A percentile compares a stretch with the other conserved stretches of the same genome.
Conservation (phyloP, 2,329 filamentous ascomycete genomes). For the Pseudohalonectria lignicola region DNA sequence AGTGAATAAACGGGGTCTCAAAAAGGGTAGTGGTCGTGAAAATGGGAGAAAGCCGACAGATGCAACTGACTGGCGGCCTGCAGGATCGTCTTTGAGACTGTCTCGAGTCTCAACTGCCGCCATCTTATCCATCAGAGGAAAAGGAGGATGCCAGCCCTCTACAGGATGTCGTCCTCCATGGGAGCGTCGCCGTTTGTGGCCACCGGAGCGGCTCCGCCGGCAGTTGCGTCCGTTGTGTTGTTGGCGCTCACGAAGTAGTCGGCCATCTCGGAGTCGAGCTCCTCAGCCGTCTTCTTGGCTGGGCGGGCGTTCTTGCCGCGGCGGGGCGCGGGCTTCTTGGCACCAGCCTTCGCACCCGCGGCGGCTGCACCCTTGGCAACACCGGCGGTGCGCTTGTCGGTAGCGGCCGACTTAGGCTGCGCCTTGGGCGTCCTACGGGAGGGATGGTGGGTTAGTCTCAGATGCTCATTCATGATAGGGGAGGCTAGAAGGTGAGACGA, state of each 20-base stretch:
- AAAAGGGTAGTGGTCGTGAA: no score
- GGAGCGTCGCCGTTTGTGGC: conserved; percentile 23
- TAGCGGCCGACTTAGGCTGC: conserved; percentile 73
- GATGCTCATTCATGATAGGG: conserved; percentile 18
- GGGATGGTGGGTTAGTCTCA: no score
- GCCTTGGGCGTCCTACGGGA: conserved; percentile 47
- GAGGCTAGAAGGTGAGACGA: neutral
- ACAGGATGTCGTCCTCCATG: conserved; percentile 57
- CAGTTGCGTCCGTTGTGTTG: conserved; percentile 29
- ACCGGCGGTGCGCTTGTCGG: conserved; percentile 44
- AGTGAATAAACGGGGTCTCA: no score
- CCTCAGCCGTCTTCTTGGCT: conserved; percentile 82
- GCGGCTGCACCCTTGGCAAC: conserved; percentile 29
- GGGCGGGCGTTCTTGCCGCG: conserved; percentile 51
- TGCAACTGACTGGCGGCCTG: no score
- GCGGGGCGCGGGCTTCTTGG: conserved; percentile 35
- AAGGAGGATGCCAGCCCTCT: no score
- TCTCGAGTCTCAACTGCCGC: no score
- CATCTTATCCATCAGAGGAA: no score
- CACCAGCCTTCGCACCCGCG: conserved; percentile 28
- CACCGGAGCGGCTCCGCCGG: conserved; percentile 32
- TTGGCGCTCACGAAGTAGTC: conserved; percentile 66
- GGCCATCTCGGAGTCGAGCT: conserved; percentile 94
- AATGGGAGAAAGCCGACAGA: no score
- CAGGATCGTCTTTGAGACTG: no score